phyloP scores from a whole-genome alignment of 306 rosid species.

The Cyclanthera cordifolia region DNA sequence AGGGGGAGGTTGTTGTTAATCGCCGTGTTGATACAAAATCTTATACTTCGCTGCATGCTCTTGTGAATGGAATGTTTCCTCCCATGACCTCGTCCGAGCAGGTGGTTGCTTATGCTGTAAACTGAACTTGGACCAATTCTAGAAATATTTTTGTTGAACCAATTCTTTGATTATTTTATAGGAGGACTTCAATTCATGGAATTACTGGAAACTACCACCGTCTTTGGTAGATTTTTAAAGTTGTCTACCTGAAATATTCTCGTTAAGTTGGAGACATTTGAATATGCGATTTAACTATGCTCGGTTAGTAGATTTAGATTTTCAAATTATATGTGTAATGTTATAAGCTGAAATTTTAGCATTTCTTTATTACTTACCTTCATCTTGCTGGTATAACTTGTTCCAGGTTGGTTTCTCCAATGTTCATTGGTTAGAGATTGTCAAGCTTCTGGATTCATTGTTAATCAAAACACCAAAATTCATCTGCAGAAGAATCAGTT shows the following conservation, averaged over 20 bases:
- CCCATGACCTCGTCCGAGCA: conserved; percentile 46
- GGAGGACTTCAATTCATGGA: conserved; percentile 96
- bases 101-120: conserved; percentile 50
- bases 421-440: background rate
- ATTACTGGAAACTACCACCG: conserved; percentile 79
- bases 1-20: conserved; percentile 86
- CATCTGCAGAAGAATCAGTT: background rate
- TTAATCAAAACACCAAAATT: background rate
- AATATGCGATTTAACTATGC: background rate
- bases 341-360: background rate
- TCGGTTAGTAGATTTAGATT: conserved; percentile 2
- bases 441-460: background rate
- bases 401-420: background rate
- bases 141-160: background rate
- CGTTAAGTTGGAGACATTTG: background rate
- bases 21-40: conserved; percentile 60
- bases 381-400: background rate
- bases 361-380: background rate
- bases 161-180: conserved; percentile 18
- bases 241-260: conserved; percentile 6
- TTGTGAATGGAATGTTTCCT: conserved; percentile 88
- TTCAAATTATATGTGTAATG: background rate
- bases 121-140: conserved; percentile 17
- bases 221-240: conserved; percentile 32
- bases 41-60: conserved; percentile 75